These are phyloP conservation scores for Chaetomium sp. DNA, from an alignment of 2,329 filamentous ascomycete species.

Conservation along the genomic window DNA sequence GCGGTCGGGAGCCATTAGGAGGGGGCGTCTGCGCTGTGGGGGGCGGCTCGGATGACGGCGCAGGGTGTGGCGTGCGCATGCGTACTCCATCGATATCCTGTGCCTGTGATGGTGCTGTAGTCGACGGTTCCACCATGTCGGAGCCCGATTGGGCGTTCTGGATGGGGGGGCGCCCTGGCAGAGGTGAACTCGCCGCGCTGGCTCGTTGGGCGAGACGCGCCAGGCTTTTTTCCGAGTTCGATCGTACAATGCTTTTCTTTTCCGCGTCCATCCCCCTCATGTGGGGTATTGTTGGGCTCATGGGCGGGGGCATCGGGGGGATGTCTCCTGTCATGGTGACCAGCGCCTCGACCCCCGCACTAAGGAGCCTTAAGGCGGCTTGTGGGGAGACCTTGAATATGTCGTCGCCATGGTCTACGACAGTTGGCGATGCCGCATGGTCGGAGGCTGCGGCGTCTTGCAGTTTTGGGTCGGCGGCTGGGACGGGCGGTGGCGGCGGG, in stretches of 20 bases:
- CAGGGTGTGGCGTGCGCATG: conserved; percentile 41
- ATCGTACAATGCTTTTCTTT: conserved; percentile 61
- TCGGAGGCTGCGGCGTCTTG: conserved; percentile 20
- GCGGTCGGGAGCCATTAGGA: conserved; percentile 36
- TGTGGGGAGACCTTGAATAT: conserved; percentile 72
- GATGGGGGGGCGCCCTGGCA: conserved; percentile 25
- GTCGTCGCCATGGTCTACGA: conserved; percentile 55
- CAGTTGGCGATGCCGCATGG: conserved; percentile 35
- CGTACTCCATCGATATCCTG: conserved; percentile 58
- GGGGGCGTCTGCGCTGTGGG: conserved; percentile 19
- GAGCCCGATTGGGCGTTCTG: conserved; percentile 15
- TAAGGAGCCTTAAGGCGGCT: conserved; percentile 78
- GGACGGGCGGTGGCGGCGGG: conserved; percentile 44
- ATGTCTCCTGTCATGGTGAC: conserved; percentile 75
- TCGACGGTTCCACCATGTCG: neutral
- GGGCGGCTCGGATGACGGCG: conserved; percentile 1
- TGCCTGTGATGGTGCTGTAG: conserved; percentile 31
- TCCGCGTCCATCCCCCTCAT: conserved; percentile 65
- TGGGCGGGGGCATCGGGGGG: conserved; percentile 74
- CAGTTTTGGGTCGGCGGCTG: conserved; percentile 44
- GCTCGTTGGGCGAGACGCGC: conserved; percentile 48
- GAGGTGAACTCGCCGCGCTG: conserved; percentile 36
- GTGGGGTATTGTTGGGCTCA: conserved; percentile 63
- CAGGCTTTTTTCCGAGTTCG: conserved; percentile 59
- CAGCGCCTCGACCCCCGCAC: conserved; percentile 68